phyloP scores from a whole-genome alignment of 1,284 basidiomycete species.

The Takashimella tepidaria region DNA sequence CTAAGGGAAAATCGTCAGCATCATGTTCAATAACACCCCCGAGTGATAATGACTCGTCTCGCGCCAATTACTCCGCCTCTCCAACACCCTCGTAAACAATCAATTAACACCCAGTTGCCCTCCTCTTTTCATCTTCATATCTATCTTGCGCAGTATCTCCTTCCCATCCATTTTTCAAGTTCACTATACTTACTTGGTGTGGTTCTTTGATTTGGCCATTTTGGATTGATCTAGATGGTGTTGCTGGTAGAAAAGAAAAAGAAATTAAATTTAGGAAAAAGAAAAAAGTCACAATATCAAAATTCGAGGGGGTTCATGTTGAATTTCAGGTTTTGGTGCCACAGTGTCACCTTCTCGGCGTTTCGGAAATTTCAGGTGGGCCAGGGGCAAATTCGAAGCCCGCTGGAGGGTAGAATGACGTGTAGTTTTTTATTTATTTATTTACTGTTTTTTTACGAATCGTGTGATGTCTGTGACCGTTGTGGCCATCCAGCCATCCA shows the following conservation, averaged over 20 bases:
- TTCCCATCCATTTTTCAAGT: not conserved
- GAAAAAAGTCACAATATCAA: too few species aligned
- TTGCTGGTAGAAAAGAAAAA: conserved; percentile 2
- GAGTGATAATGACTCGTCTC: too few species aligned
- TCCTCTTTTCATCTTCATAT: not conserved
- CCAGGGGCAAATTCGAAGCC: too few species aligned
- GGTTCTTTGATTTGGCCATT: conserved; percentile 58
- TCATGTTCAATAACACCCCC: too few species aligned
- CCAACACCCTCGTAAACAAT: too few species aligned
- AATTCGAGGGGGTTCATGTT: too few species aligned
- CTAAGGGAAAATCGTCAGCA: conserved; percentile 55
- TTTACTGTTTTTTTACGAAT: too few species aligned
- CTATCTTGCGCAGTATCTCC: not conserved
- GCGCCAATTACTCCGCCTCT: too few species aligned
- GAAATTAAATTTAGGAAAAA: not conserved
- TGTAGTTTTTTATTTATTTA: too few species aligned
- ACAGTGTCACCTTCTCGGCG: not conserved
- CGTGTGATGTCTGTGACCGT: too few species aligned
- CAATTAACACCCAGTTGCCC: not conserved
- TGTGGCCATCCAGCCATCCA: too few species aligned
- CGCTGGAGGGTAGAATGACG: too few species aligned
- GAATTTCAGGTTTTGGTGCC: not conserved
- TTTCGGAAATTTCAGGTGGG: not conserved
- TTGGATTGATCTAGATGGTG: conserved; percentile 7
- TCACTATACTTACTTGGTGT: conserved; percentile 49